Conservation (phyloP, 441 rosid species). For the Eutrema salsugineum region DNA sequence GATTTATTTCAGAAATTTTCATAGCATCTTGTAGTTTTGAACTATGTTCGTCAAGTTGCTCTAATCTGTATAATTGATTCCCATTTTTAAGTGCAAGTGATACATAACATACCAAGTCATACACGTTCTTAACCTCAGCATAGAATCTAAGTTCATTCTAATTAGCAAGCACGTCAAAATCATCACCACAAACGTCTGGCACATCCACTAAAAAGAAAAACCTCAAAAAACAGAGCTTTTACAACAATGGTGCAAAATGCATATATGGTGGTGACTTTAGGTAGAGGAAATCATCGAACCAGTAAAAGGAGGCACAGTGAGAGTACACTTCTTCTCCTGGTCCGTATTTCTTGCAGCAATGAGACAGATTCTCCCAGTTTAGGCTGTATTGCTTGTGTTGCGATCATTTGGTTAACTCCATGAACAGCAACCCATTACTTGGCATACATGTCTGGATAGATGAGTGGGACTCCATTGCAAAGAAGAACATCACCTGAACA, state of each 20-base stretch:
- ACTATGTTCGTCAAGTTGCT: no score
- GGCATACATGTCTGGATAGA: conserved; percentile 33
- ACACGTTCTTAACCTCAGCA: conserved; percentile 2
- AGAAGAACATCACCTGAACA: conserved; percentile 37
- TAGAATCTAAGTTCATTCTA: background rate
- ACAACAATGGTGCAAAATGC: background rate
- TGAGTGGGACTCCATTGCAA: conserved; percentile 38
- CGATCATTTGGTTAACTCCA: conserved; percentile 35
- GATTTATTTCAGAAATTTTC: no score
- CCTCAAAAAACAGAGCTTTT: background rate
- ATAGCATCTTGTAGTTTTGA: no score
- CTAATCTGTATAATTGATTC: no score
- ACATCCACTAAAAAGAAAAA: background rate
- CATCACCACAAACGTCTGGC: conserved; percentile 7
- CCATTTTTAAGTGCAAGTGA: no score
- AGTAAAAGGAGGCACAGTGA: conserved; percentile 1
- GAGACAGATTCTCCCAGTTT: conserved; percentile 33
- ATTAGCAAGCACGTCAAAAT: background rate
- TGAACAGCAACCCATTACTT: conserved; percentile 31
- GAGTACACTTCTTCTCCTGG: conserved; percentile 13
- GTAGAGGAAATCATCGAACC: background rate
- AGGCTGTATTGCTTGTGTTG: conserved; percentile 1
- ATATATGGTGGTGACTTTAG: background rate
- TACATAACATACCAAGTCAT: no score
- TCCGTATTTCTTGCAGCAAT: conserved; percentile 8